These are phyloP conservation scores for Fragilaria radians DNA, from an alignment of 108 stramenopile species.

Conservation along the genomic window DNA sequence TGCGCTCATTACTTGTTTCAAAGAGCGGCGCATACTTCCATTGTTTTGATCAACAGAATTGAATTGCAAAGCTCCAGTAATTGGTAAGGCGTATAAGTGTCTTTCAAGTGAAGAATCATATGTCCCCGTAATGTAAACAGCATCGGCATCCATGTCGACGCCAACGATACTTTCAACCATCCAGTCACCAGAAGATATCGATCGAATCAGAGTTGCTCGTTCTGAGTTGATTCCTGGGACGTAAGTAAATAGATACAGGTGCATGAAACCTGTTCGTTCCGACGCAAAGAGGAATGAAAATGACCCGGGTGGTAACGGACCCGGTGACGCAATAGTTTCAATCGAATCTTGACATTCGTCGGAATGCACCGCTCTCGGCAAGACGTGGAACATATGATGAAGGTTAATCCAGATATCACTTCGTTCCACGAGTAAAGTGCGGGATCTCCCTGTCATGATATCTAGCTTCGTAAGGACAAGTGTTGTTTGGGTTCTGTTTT, in stretches of 20 bases:
- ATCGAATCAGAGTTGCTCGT: conserved; percentile 43
- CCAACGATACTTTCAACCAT: conserved; percentile 73
- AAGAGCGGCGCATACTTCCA: conserved; percentile 40
- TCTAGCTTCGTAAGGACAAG: conserved; percentile 57
- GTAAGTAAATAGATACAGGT: conserved; percentile 85
- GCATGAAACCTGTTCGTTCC: conserved; percentile 77
- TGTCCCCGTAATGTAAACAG: conserved; percentile 82
- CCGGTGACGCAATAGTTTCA: conserved; percentile 14
- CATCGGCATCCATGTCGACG: conserved; percentile 54
- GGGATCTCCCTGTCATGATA: conserved; percentile 24
- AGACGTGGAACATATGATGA: conserved; percentile 62
- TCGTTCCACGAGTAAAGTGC: conserved; percentile 61
- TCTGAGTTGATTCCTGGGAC: conserved; percentile 42
- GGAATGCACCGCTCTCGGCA: conserved; percentile 50
- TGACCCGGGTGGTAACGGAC: conserved; percentile 46
- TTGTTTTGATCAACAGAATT: neutral
- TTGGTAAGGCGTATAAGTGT: conserved; percentile 79
- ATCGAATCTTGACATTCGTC: conserved; percentile 27
- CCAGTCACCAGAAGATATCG: conserved; percentile 64
- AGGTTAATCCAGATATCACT: conserved; percentile 89
- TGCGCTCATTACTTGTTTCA: conserved; percentile 51
- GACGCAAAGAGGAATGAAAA: conserved; percentile 82
- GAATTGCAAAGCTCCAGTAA: conserved; percentile 1
- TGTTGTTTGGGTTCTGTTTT: conserved; percentile 75
- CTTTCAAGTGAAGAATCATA: conserved; percentile 69